Conservation (phyloP, 2,329 filamentous ascomycete genomes). For the Diaporthe velutina region DNA sequence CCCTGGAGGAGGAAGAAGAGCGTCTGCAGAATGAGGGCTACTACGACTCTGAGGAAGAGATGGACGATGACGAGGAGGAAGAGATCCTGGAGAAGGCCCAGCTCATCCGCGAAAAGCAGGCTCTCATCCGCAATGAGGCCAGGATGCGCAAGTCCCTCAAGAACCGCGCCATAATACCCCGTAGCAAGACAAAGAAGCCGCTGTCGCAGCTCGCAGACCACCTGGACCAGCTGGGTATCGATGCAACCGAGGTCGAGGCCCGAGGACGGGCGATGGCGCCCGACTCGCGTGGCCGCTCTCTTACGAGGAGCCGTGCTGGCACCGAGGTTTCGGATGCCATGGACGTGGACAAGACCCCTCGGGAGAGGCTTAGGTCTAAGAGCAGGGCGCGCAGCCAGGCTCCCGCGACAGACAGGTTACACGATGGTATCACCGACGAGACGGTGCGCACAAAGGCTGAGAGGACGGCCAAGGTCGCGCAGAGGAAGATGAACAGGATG, state of each 20-base stretch:
- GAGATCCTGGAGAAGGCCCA: constrained; percentile 93
- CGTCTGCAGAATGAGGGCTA: constrained; percentile 90
- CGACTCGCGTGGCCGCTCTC: constrained; percentile 77
- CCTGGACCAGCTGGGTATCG: constrained; percentile 87
- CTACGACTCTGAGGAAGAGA: constrained; percentile 86
- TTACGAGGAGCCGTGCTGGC: constrained; percentile 71
- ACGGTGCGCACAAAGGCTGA: constrained; percentile 82
- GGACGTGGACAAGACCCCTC: constrained; percentile 74
- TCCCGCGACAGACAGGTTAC: constrained; percentile 74
- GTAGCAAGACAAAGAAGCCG: constrained; percentile 83
- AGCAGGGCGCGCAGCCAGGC: constrained; percentile 74
- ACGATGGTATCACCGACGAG: constrained; percentile 81
- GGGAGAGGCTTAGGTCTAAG: constrained; percentile 77
- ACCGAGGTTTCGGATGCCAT: constrained; percentile 79
- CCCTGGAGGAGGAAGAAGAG: constrained; percentile 96
- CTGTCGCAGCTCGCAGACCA: constrained; percentile 89
- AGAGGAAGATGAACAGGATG: constrained; percentile 99
- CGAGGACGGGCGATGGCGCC: constrained; percentile 77
- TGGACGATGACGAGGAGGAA: constrained; percentile 90
- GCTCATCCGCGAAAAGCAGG: constrained; percentile 93
- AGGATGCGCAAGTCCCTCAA: constrained; percentile 97
- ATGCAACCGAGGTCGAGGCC: constrained; percentile 80
- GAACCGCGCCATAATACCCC: constrained; percentile 94
- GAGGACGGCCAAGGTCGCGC: constrained; percentile 86
- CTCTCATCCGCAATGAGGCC: constrained; percentile 92